Conservation (phyloP, 345 rosid species). For the Salix brachista region DNA sequence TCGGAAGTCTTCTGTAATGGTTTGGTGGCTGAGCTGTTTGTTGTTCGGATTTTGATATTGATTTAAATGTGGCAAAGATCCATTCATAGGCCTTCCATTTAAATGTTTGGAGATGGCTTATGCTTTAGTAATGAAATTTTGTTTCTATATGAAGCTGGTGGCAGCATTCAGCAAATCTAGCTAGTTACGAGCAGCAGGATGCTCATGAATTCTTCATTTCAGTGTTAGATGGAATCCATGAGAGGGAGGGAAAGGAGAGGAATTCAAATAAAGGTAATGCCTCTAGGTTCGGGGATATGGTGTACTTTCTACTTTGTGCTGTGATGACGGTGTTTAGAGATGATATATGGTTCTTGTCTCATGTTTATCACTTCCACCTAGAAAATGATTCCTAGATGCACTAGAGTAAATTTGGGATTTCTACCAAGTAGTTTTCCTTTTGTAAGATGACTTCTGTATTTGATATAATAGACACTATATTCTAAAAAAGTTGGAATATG, state of each 20-base stretch:
- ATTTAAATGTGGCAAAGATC: constrained; percentile 1
- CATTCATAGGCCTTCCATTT: constrained; percentile 2
- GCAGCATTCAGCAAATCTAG: constrained; percentile 31
- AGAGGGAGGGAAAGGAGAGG: constrained; percentile 15
- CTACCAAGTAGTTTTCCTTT: not conserved
- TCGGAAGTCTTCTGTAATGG: constrained; percentile 2
- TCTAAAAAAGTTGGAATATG: not conserved
- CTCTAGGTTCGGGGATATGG: not conserved
- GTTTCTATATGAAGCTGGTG: constrained; percentile 32
- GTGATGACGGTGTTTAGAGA: not conserved
- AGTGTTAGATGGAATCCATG: constrained; percentile 26
- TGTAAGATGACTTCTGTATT: not conserved
- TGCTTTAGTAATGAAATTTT: constrained; percentile 17
- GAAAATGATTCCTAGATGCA: not conserved
- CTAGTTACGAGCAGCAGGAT: constrained; percentile 32
- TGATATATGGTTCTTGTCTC: not conserved
- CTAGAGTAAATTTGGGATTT: not conserved
- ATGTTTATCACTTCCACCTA: not conserved
- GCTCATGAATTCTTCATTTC: constrained; percentile 36
- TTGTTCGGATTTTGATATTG: not conserved
- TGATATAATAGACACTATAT: not conserved
- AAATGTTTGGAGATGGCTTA: constrained; percentile 6
- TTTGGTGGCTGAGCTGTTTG: not conserved
- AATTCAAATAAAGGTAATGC: constrained; percentile 17
- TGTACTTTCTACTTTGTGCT: not conserved